Evolutionary conservation across 164 flowering plant species (phyloP).

Genomic region (Brasenia schreberi): DNA sequence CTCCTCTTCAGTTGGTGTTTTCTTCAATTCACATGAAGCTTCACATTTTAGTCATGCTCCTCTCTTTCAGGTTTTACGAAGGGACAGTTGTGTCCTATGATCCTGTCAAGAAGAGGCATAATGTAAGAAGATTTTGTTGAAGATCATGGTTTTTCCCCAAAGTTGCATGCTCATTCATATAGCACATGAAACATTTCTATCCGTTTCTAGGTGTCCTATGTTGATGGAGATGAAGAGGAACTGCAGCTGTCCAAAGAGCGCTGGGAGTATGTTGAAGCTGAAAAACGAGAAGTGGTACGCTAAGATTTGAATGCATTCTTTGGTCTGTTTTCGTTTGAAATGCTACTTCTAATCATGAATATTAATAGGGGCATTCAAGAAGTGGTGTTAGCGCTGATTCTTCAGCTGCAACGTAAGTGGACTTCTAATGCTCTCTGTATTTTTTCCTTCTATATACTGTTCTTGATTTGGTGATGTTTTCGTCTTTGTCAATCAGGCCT

Average conservation of each 20-base stretch:
- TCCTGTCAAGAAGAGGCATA: conserved; percentile 40
- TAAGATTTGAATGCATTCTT: not conserved
- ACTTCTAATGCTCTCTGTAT: too few relatives aligned
- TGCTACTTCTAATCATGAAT: not conserved
- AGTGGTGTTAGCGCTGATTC: not conserved
- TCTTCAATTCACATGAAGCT: too few relatives aligned
- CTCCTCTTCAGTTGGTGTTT: too few relatives aligned
- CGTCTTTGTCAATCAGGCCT: not conserved
- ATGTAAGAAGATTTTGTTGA: conserved; percentile 22
- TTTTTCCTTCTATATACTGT: too few relatives aligned
- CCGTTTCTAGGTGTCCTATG: conserved; percentile 38
- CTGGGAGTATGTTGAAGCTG: conserved; percentile 35
- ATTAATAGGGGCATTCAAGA: not conserved
- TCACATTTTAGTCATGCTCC: not conserved
- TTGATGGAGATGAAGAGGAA: conserved; percentile 66
- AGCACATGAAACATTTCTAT: not conserved
- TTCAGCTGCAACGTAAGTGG: not conserved
- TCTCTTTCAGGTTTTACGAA: conserved; percentile 52
- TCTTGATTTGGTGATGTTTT: too few relatives aligned
- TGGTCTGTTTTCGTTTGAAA: not conserved
- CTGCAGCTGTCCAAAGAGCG: conserved; percentile 39
- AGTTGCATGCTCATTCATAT: too few relatives aligned
- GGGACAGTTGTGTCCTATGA: conserved; percentile 53
- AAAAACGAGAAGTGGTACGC: not conserved
- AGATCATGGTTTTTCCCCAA: too few relatives aligned